Evolutionary conservation across 2,329 filamentous ascomycete species (phyloP), one percentile per base, ranked within the genome.

Genomic region (Paracoccidioides brasiliensis): DNA sequence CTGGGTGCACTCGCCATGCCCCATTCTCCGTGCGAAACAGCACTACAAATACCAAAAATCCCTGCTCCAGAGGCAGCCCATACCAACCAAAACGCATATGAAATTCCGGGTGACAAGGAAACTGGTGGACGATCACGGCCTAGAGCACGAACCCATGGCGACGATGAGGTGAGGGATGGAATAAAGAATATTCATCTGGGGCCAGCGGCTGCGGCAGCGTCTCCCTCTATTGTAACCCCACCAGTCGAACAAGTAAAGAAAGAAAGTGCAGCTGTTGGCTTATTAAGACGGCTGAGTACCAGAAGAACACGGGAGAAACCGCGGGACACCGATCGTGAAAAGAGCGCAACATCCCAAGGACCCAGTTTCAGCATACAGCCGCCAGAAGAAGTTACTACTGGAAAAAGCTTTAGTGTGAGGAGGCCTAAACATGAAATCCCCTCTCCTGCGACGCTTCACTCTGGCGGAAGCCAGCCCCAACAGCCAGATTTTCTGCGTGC

Each of bases 261-360:
- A 70, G 91, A 96, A 69, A 93, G 89, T 64, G 82, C 88, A 4
- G 89, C 90, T 40, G 86, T 83, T 32, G 88, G 90, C 33, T 76
- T 98, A 52, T 75, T 98, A 51, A 81, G 93, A 61, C 82, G 93
- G 41, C 90, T 98, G 68, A 97, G 91, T 73, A 97, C 93, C 6
- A 82, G 91, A 80, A 69, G 88, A 86, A 61, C 80, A 78, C 62
- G 81, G 80, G 71, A 79, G 78, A 67, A 71, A 70, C 66, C 66
- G 50, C 70, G 71, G 22, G 70, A 73, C 51, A 60, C 63, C 8
- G 70, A 72, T 52, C 68, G 69, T 44, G 68, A 72, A 57, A 75
- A 79, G 57, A 78, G 83, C 56, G 81, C 75, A 63, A 82, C 81
- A 59, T 80, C 83, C 10, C 84, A 85, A 41, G 83, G 85, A 50